Evolutionary conservation across 805 yeast genomes (phyloP).

Genomic region (Scheffersomyces amazonensis): DNA sequence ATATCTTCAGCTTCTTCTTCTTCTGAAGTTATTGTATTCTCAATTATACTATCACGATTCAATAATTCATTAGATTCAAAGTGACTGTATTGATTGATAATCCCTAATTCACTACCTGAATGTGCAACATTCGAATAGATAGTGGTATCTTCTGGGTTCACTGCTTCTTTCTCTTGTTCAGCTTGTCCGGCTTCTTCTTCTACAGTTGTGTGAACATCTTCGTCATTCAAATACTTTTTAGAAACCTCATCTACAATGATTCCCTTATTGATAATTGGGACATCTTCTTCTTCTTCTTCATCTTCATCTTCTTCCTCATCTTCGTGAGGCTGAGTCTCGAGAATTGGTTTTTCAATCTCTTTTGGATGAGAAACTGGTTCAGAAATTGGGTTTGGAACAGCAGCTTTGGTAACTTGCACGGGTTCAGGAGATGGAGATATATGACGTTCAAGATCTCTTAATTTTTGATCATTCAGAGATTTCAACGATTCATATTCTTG

Average conservation of each 20-base stretch:
- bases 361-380: not conserved
- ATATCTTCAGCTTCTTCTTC: conserved; percentile 22
- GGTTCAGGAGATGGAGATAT: not conserved
- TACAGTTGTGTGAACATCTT: not conserved
- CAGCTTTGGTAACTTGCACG: no score
- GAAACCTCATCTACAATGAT: conserved; percentile 22
- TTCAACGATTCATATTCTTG: conserved; percentile 34
- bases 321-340: not conserved
- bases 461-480: conserved; percentile 23
- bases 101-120: conserved; percentile 14
- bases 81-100: conserved; percentile 17
- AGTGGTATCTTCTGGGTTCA: not conserved
- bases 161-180: conserved; percentile 1
- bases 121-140: conserved; percentile 4
- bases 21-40: conserved; percentile 23
- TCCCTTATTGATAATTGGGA: conserved; percentile 15
- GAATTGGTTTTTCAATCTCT: not conserved
- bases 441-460: conserved; percentile 12
- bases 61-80: conserved; percentile 19
- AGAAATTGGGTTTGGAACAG: conserved; percentile 1
- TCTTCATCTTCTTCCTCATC: conserved; percentile 6
- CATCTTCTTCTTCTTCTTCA: conserved; percentile 16
- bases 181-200: no score
- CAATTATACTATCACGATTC: conserved; percentile 8
- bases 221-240: conserved; percentile 6